Base-by-base conservation (phyloP, 2,329 filamentous ascomycete species). In the Fonsecaea multimorphosa region DNA sequence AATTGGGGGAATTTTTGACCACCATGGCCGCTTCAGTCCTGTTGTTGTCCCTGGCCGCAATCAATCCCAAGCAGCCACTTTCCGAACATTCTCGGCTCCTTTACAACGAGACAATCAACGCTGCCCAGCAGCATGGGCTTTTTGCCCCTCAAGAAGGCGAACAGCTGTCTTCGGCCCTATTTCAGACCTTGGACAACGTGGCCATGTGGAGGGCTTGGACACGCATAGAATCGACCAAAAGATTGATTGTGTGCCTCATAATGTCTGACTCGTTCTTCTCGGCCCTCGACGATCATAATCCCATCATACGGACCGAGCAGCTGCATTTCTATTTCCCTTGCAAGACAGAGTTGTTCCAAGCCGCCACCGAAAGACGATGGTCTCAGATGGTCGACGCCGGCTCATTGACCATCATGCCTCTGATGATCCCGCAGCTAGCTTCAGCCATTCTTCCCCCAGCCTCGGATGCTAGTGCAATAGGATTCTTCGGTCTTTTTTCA, bases 131-230 rank as follows among this genome's bases (percentile, higher is more conserved):
- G 19, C 51, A 63, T 8, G 52, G 60, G 4, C 38, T 63, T 9
- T 63, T 63, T 32, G 27, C 32, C 22, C 34, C 40, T 12, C 51
- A 63, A 44, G 51, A 49, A 56, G 60, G 53, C 22, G 36, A 51
- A 24, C n/a, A 60, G 29, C 58, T 60, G 9, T 60, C 58, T 4
- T 38, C 58, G 14, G 19, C 11, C 16, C 6, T 60, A 3, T 52
- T 60, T 27, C 11, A 24, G 5, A n/a, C 49, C 16, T 24, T 52
- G 19, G 58, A 36, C 22, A 16, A 56, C 19, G 27, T 12, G n/a
- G 53, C 22, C 24, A 57, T 27, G 19, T 65, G 63, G 63, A 65
- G 51, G 52, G 49, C 63, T 9, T 65, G 63, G 63, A 55, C 58
- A 9, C 58, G 57, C 16, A 55, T 65, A 24, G 63, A 65, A 46